Conservation (phyloP, 257 asterid genomes). For the Coffea eugenioides region DNA sequence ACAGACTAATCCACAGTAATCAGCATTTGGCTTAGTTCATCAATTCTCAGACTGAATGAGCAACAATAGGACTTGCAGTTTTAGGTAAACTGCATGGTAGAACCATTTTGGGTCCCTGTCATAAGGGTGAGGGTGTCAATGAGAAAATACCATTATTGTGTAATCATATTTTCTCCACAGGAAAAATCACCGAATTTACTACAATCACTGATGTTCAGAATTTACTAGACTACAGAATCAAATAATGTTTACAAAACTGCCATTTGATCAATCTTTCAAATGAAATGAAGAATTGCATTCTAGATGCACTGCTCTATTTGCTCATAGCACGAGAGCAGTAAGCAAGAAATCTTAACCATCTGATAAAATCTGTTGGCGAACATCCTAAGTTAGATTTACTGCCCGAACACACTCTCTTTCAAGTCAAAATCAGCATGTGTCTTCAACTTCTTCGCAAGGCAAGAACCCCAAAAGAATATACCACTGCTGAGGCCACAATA, state of each 20-base stretch:
- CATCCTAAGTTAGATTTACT: not conserved
- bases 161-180: too few species aligned
- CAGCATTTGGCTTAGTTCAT: too few species aligned
- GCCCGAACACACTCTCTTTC: conserved; percentile 1
- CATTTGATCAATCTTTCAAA: not conserved
- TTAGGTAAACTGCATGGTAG: too few species aligned
- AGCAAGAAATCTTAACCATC: not conserved
- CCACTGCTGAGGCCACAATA: conserved; percentile 41
- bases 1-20: too few species aligned
- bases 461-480: conserved; percentile 43
- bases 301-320: not conserved
- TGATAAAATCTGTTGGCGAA: not conserved
- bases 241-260: not conserved
- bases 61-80: too few species aligned
- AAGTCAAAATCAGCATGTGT: conserved; percentile 5
- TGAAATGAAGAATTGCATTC: not conserved
- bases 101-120: too few species aligned
- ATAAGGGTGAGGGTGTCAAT: too few species aligned
- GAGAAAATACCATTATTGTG: too few species aligned
- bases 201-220: too few species aligned
- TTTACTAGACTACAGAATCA: too few species aligned
- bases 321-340: not conserved
- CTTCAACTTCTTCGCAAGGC: conserved; percentile 31
- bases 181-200: too few species aligned
- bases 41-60: too few species aligned